These are phyloP conservation scores for Helichrysum umbraculigerum DNA, from an alignment of 129 eudicot species.

Conservation along the genomic window DNA sequence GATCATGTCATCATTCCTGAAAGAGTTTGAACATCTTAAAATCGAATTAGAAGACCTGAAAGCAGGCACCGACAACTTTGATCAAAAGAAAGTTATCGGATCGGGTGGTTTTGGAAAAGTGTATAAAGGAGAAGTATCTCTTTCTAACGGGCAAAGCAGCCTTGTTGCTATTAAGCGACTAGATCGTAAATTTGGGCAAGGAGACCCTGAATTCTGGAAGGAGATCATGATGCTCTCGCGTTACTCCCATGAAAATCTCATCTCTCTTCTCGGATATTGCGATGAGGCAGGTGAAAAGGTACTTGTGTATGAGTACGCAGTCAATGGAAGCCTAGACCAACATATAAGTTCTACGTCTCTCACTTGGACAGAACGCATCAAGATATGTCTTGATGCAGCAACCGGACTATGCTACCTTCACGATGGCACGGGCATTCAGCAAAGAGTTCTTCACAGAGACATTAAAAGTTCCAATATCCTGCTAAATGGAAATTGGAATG, in stretches of 20 bases:
- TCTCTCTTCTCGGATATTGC: conserved; percentile 19
- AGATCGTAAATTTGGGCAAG: conserved; percentile 19
- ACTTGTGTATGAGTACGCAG: conserved; percentile 21
- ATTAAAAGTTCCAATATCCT: too few species aligned
- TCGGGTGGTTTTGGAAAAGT: neutral
- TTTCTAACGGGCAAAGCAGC: neutral
- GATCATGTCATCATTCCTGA: neutral
- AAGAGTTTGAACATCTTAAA: conserved; percentile 20
- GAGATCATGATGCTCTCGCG: conserved; percentile 24
- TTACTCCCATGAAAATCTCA: conserved; percentile 16
- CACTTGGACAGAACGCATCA: conserved; percentile 15
- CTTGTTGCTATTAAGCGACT: conserved; percentile 18
- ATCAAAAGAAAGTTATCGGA: neutral
- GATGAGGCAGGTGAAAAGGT: conserved; percentile 17
- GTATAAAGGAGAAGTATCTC: conserved; percentile 16
- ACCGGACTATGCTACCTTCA: conserved; percentile 18
- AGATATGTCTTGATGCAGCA: conserved; percentile 17
- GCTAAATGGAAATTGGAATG: neutral
- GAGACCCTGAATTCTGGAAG: conserved; percentile 24
- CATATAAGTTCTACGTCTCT: conserved; percentile 5
- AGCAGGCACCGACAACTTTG: conserved; percentile 14
- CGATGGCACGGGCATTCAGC: conserved; percentile 8
- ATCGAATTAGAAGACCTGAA: conserved; percentile 18
- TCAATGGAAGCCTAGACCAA: conserved; percentile 17
- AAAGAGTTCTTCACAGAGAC: conserved; percentile 16